Conservation (phyloP, 1,284 basidiomycete species). For the Irpex sp. region DNA sequence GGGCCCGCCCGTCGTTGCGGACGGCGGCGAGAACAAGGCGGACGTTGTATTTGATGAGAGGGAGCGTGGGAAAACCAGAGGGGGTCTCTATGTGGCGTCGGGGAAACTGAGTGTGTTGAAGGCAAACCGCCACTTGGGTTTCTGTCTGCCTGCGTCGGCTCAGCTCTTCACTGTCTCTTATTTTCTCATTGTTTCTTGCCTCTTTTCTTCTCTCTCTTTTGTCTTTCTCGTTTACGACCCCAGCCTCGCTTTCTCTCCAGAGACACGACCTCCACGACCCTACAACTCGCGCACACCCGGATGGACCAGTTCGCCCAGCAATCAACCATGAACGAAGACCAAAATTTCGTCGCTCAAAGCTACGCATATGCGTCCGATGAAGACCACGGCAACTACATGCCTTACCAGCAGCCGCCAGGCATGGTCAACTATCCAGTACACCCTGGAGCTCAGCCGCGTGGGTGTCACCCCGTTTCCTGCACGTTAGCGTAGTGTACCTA, state of each 20-base stretch:
- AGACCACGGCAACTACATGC: constrained; percentile 34
- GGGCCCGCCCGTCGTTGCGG: not conserved
- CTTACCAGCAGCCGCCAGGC: constrained; percentile 32
- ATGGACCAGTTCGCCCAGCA: constrained; percentile 41
- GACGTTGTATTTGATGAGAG: constrained; percentile 3
- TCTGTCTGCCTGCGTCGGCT: constrained; percentile 3
- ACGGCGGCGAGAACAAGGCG: not conserved
- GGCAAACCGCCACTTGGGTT: constrained; percentile 12
- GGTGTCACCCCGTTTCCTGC: constrained; percentile 39
- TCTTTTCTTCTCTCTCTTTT: constrained; percentile 20
- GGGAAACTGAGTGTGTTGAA: constrained; percentile 12
- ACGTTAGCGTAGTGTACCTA: constrained; percentile 33
- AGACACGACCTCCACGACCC: constrained; percentile 29
- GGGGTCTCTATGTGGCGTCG: constrained; percentile 12
- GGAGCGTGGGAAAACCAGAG: not conserved
- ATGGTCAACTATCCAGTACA: constrained; percentile 2
- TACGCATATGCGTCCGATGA: constrained; percentile 36
- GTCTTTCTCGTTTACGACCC: constrained; percentile 10
- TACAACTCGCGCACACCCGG: constrained; percentile 14
- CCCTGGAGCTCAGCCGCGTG: constrained; percentile 40
- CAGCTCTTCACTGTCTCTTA: constrained; percentile 18
- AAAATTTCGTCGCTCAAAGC: constrained; percentile 32
- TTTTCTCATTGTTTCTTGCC: constrained; percentile 26
- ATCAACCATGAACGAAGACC: constrained; percentile 31
- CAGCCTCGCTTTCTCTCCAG: constrained; percentile 5